Base-by-base conservation (phyloP, 441 rosid species). In the Erodium trifolium region DNA sequence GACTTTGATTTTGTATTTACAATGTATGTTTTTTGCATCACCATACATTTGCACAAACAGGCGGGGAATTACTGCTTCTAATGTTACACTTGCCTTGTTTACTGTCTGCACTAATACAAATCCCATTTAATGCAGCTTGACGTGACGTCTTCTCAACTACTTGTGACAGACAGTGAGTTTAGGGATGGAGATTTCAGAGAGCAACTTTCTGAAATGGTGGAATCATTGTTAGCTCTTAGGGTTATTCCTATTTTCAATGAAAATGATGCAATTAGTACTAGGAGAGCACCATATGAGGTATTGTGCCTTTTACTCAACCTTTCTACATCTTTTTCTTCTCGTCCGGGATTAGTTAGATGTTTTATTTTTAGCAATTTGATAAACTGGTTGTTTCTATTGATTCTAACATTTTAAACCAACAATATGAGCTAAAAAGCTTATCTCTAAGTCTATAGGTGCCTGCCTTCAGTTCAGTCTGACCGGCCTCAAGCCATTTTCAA, bases 191-290 rank as follows among this genome's bases (percentile, higher is more conserved):
- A 72, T n/a, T 83, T 83, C 78, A 79, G 87, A 76, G 73, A 64
- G 57, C 84, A 81, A 51, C 83, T 83, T 49, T 72, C 57, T 67
- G 84, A 83, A 68, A 83, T 83, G 0, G 83, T 83, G 69, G 66
- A 76, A 66, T 81, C 87, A 4, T 72, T 83, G 63, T 63, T 83
- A 72, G 67, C 82, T 31, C 70, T 81, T 60, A 79, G 67, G 66
- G 87, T 81, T 60, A 73, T 83, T 78, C 87, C 87, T 14, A 73
- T 83, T 57, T 79, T 83, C 70, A 83, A 83, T 67, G 86, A 83
- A 74, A 83, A 83, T 72, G 86, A 83, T 67, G 82, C 86, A 9
- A 75, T 83, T 67, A 83, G 86, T 75, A 83, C 86, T 2, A 78
- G 82, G 65, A 83, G 68, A 76, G 83, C 84, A 31, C 86, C 86